A percentile compares a stretch with the other conserved stretches of the same genome.
These are phyloP conservation scores for Syzygium oleosum DNA, from an alignment of 345 rosid genomes.

Conservation along the genomic window DNA sequence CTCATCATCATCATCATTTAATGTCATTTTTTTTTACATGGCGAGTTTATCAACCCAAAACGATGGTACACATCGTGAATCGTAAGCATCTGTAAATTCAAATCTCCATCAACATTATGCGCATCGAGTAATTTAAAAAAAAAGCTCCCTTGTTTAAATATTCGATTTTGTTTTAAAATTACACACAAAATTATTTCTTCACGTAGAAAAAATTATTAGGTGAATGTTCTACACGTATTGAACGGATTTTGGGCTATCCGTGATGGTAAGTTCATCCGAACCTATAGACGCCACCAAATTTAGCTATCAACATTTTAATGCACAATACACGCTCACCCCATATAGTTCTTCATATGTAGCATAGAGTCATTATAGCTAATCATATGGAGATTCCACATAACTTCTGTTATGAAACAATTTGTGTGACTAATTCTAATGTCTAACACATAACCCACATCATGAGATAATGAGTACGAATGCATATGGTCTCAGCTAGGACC, in stretches of 20 bases:
- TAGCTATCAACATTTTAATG: not conserved
- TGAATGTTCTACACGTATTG: accelerated
- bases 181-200: not conserved
- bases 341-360: not conserved
- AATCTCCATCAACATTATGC: too few relatives aligned
- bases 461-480: not conserved
- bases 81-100: too few relatives aligned
- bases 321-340: not conserved
- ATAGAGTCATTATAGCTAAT: not conserved
- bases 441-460: not conserved
- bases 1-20: too few relatives aligned
- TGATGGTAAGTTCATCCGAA: not conserved
- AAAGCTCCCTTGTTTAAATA: too few relatives aligned
- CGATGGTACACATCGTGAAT: too few relatives aligned
- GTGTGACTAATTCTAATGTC: not conserved
- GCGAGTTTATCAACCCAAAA: too few relatives aligned
- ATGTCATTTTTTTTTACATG: too few relatives aligned
- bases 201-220: not conserved
- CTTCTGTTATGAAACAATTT: not conserved
- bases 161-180: too few relatives aligned
- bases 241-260: not conserved
- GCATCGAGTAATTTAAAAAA: too few relatives aligned
- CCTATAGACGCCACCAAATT: not conserved
- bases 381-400: not conserved
- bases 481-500: not conserved